Evolutionary conservation across 805 yeast species (phyloP).

Genomic region (Ogataea allantospora): DNA sequence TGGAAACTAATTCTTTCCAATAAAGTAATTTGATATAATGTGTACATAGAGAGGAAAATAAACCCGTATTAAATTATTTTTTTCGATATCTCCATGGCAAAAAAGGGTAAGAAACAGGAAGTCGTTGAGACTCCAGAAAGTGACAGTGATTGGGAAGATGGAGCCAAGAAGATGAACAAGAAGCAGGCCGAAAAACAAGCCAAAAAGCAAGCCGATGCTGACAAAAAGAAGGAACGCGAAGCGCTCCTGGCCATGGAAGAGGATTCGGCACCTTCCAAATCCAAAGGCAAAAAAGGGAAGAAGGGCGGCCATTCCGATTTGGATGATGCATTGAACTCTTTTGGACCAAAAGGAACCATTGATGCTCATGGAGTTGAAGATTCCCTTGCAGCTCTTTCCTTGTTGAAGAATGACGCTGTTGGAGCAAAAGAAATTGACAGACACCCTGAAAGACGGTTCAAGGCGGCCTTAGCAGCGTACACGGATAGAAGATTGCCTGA

Average conservation of each 20-base stretch:
- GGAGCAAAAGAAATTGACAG: conserved; percentile 66
- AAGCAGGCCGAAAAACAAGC: conserved; percentile 68
- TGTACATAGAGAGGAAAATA: conserved; percentile 9
- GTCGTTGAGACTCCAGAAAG: conserved; percentile 44
- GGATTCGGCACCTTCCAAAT: conserved; percentile 49
- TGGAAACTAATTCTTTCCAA: conserved; percentile 27
- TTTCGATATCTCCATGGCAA: conserved; percentile 27
- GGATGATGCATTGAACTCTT: conserved; percentile 61
- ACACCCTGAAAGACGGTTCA: conserved; percentile 87
- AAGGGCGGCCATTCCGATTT: conserved; percentile 42
- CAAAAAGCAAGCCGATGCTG: conserved; percentile 72
- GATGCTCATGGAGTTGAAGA: conserved; percentile 74
- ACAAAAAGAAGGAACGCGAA: conserved; percentile 82
- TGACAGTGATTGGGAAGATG: conserved; percentile 61
- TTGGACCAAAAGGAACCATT: conserved; percentile 43
- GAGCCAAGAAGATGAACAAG: conserved; percentile 64
- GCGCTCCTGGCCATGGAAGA: conserved; percentile 59
- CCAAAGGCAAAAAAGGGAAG: conserved; percentile 59
- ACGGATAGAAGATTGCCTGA: conserved; percentile 74
- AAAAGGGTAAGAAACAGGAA: conserved; percentile 39
- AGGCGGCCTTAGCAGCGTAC: conserved; percentile 72
- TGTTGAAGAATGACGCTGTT: conserved; percentile 59
- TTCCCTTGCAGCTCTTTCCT: conserved; percentile 73
- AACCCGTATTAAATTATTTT: neutral
- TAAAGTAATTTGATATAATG: no score